Percentiles rank a stretch among this genome's conserved stretches.
Evolutionary conservation across 305 asterid species (phyloP).

Genomic region (Plantago coronopus): DNA sequence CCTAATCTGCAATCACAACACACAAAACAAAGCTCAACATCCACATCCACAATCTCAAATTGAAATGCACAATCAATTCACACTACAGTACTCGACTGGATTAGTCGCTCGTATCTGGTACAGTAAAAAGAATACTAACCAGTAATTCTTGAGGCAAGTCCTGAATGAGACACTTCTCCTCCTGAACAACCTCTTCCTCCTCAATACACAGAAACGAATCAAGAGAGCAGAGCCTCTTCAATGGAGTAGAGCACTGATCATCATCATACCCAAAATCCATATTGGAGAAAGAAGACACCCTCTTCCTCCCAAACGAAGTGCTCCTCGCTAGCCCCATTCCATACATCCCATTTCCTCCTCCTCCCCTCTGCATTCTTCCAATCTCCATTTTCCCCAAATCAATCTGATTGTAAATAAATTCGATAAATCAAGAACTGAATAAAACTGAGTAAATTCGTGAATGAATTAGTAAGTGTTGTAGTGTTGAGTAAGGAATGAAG

Average conservation of each 20-base stretch:
- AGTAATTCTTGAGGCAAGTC: constrained; percentile 25
- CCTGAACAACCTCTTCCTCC: constrained; percentile 20
- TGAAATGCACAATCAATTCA: not conserved
- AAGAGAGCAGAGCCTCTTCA: constrained; percentile 43
- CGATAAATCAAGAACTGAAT: not conserved
- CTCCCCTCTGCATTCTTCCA: constrained; percentile 20
- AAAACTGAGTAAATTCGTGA: no score
- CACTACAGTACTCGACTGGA: no score
- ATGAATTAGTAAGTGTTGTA: no score
- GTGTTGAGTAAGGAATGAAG: no score
- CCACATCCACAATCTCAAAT: not conserved
- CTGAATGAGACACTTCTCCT: constrained; percentile 16
- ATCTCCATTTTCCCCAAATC: constrained; percentile 6
- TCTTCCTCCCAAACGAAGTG: constrained; percentile 77
- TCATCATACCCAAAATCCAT: constrained; percentile 26
- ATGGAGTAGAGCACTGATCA: constrained; percentile 27
- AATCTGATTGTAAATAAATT: not conserved
- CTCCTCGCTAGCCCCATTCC: constrained; percentile 64
- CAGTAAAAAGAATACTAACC: constrained; percentile 1
- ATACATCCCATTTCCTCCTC: constrained; percentile 25
- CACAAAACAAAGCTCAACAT: not conserved
- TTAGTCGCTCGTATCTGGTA: no score
- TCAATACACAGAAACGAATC: constrained; percentile 21
- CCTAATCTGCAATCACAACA: constrained; percentile 28
- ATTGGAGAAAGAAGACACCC: constrained; percentile 47